phyloP scores from a whole-genome alignment of 768 basidiomycete genomes.

The Boletus vinaceobasis region DNA sequence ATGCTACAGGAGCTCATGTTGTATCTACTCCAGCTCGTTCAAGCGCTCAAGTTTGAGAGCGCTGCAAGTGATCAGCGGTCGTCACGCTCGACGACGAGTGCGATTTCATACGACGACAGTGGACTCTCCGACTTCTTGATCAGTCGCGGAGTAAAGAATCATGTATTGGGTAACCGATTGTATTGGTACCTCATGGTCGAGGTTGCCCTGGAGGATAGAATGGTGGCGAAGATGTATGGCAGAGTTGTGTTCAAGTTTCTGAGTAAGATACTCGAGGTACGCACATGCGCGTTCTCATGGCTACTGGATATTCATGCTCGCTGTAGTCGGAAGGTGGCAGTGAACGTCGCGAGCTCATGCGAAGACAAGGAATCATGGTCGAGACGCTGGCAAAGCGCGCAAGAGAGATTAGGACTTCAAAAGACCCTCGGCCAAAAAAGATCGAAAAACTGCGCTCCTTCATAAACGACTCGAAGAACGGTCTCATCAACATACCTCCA shows the following conservation, averaged over 20 bases:
- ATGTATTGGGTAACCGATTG: conserved; percentile 82
- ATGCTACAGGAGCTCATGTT: conserved; percentile 74
- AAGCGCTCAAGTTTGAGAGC: conserved; percentile 96
- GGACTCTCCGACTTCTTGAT: conserved; percentile 93
- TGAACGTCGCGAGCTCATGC: conserved; percentile 82
- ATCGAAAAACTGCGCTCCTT: conserved; percentile 91
- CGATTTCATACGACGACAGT: conserved; percentile 85
- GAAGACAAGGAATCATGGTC: conserved; percentile 87
- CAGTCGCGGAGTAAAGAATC: conserved; percentile 75
- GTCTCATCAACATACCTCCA: conserved; percentile 71
- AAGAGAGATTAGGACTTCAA: conserved; percentile 81
- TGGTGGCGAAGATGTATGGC: conserved; percentile 91
- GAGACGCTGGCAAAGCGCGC: conserved; percentile 84
- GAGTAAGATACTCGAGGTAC: conserved; percentile 81
- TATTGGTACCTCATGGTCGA: conserved; percentile 99
- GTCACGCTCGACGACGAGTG: conserved; percentile 66
- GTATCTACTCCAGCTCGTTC: conserved; percentile 93
- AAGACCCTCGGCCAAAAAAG: conserved; percentile 94
- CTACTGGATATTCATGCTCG: background rate
- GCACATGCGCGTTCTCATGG: conserved; percentile 6
- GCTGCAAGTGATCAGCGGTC: conserved; percentile 73
- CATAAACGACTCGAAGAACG: conserved; percentile 82
- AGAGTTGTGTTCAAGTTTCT: conserved; percentile 88
- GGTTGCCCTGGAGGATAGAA: conserved; percentile 79
- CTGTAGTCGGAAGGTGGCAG: conserved; percentile 66